A percentile compares a stretch with the other conserved stretches of the same genome.
Evolutionary conservation across 2,329 filamentous ascomycete species (phyloP).

Genomic region (Myrmaecium sp.): DNA sequence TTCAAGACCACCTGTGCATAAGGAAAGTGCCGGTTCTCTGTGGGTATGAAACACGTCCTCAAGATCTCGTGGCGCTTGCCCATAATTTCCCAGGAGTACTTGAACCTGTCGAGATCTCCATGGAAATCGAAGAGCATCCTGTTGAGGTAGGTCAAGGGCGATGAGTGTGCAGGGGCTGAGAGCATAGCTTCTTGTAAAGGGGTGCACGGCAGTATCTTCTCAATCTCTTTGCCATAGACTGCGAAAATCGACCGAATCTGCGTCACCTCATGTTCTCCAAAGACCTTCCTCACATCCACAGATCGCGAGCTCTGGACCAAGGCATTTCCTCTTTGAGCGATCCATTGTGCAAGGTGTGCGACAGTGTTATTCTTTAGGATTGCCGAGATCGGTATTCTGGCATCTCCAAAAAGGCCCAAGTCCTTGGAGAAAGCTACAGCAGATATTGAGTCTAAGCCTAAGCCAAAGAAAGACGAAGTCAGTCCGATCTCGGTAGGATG

Average conservation of each 20-base stretch:
- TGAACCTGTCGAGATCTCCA: slow-evolving; percentile 33
- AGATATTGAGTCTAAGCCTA: slow-evolving; percentile 72
- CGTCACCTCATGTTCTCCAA: slow-evolving; percentile 4
- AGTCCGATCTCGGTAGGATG: slow-evolving; percentile 33
- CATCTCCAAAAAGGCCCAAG: slow-evolving; percentile 31
- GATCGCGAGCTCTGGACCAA: neutral
- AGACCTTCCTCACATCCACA: slow-evolving; percentile 5
- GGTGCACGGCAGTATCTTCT: slow-evolving; percentile 59
- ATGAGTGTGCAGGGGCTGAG: slow-evolving; percentile 32
- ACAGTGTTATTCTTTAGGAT: slow-evolving; percentile 54
- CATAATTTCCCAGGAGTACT: slow-evolving; percentile 45
- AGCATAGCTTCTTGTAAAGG: slow-evolving; percentile 83
- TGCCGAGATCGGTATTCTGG: slow-evolving; percentile 45
- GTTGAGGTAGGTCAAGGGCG: slow-evolving; percentile 50
- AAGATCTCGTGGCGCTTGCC: slow-evolving; percentile 55
- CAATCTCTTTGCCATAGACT: slow-evolving; percentile 21
- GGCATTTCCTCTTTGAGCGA: slow-evolving; percentile 10
- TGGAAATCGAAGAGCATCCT: slow-evolving; percentile 46
- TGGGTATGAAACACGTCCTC: slow-evolving; percentile 57
- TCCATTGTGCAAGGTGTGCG: slow-evolving; percentile 34
- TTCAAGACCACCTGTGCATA: slow-evolving; percentile 57
- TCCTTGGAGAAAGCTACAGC: slow-evolving; percentile 52
- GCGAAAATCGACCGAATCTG: slow-evolving; percentile 11
- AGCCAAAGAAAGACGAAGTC: slow-evolving; percentile 56
- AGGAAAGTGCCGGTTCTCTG: slow-evolving; percentile 40